These are phyloP conservation scores for Phytophthora sansomeana DNA, from an alignment of 352 stramenopile species.

Conservation along the genomic window DNA sequence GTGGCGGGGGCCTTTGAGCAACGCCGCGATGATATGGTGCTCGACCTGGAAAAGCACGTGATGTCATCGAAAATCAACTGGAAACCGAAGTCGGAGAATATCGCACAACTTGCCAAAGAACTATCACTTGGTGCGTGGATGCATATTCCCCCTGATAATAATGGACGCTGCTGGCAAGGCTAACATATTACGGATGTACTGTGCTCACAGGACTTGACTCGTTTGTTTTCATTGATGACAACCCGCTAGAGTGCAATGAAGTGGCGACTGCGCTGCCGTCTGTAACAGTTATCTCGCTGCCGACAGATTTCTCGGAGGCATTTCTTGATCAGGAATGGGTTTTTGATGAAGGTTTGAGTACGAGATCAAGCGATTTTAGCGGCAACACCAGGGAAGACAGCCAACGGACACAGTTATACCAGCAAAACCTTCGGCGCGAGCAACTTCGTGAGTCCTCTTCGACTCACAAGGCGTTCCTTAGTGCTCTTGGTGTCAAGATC, in stretches of 20 bases:
- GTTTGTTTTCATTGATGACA: slow-evolving; percentile 83
- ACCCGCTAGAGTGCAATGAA: slow-evolving; percentile 73
- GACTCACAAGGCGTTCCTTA: slow-evolving; percentile 67
- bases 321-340: slow-evolving; percentile 62
- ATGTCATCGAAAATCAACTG: slow-evolving; percentile 62
- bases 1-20: slow-evolving; percentile 56
- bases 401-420: slow-evolving; percentile 64
- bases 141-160: neutral
- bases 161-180: neutral
- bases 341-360: slow-evolving; percentile 45
- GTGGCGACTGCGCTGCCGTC: slow-evolving; percentile 53
- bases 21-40: slow-evolving; percentile 54
- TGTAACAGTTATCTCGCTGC: slow-evolving; percentile 61
- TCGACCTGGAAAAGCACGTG: slow-evolving; percentile 63
- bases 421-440: slow-evolving; percentile 55
- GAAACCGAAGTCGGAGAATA: slow-evolving; percentile 69
- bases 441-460: slow-evolving; percentile 38
- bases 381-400: slow-evolving; percentile 52
- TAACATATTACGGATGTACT: neutral
- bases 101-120: slow-evolving; percentile 56
- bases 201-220: slow-evolving; percentile 54
- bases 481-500: slow-evolving; percentile 74
- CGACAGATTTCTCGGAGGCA: slow-evolving; percentile 37
- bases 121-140: slow-evolving; percentile 51
- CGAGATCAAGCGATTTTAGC: slow-evolving; percentile 4